phyloP scores from a whole-genome alignment of 108 stramenopile species.

The Parietichytrium sp. region DNA sequence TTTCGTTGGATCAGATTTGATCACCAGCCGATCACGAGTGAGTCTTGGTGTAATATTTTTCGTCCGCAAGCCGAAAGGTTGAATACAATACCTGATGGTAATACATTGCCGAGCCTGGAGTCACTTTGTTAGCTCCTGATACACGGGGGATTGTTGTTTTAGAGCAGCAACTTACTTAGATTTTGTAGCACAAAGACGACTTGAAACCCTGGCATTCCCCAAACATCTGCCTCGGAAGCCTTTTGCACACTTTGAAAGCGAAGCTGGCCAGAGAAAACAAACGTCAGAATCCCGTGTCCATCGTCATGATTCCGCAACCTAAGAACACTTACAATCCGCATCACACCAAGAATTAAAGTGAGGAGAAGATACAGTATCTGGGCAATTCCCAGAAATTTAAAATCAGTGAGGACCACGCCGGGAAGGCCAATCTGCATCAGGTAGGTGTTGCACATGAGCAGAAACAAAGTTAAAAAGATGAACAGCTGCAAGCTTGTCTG shows the following conservation, averaged over 20 bases:
- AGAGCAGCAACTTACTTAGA: too few relatives aligned
- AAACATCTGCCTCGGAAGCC: not conserved
- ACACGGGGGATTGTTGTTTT: too few relatives aligned
- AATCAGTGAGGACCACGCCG: conserved; percentile 19
- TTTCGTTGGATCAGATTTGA: too few relatives aligned
- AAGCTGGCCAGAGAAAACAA: too few relatives aligned
- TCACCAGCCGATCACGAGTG: too few relatives aligned
- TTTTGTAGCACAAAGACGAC: conserved; percentile 9
- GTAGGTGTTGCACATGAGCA: conserved; percentile 37
- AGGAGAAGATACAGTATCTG: conserved; percentile 2
- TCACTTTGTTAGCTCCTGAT: too few relatives aligned
- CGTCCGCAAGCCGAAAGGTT: conserved; percentile 29
- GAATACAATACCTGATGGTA: conserved; percentile 29
- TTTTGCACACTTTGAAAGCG: not conserved
- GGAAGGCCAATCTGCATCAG: conserved; percentile 26
- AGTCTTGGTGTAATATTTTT: conserved; percentile 33
- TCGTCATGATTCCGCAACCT: too few relatives aligned
- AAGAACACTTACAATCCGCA: conserved; percentile 31
- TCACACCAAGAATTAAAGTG: not conserved
- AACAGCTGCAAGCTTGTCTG: conserved; percentile 28
- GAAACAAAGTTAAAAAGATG: conserved; percentile 26
- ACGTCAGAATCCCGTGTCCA: too few relatives aligned
- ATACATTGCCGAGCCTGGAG: not conserved
- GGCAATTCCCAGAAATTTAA: not conserved
- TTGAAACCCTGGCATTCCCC: conserved; percentile 26